Evolutionary conservation across 495 filamentous ascomycete genomes (phyloP).

Genomic region (Hypoxylon perforatum): DNA sequence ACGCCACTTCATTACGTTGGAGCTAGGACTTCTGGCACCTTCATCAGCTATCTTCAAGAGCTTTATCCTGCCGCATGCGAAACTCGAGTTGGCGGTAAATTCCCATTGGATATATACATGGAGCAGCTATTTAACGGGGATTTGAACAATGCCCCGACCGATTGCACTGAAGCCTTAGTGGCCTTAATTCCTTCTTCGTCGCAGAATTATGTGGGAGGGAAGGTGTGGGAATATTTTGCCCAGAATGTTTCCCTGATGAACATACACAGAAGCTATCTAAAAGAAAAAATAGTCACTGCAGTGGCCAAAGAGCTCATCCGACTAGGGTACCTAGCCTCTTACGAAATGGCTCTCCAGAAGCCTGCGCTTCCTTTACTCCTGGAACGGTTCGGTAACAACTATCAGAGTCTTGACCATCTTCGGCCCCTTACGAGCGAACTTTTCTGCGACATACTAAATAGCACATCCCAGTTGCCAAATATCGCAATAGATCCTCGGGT

Average conservation of each 20-base stretch:
- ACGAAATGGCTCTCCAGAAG: constrained; percentile 1
- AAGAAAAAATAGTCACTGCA: background rate
- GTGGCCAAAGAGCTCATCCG: background rate
- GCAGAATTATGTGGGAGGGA: background rate
- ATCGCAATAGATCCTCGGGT: background rate
- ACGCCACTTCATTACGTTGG: constrained; percentile 7
- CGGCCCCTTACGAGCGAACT: background rate
- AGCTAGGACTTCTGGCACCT: background rate
- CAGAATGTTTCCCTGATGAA: background rate
- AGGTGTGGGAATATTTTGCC: constrained; percentile 10
- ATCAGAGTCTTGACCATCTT: background rate
- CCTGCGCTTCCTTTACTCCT: background rate
- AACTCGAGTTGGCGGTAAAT: background rate
- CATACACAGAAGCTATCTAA: background rate
- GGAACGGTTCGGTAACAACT: too few relatives aligned
- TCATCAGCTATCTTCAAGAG: constrained; percentile 9
- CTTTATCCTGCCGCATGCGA: constrained; percentile 8
- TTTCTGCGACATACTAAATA: background rate
- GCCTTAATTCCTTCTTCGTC: background rate
- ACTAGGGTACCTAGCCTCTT: constrained; percentile 1
- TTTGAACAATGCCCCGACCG: background rate
- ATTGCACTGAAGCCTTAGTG: background rate
- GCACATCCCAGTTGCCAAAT: background rate
- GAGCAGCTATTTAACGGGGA: background rate
- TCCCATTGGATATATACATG: background rate